Base-by-base conservation (phyloP, 768 basidiomycete species). In the Dioszegia hungarica region DNA sequence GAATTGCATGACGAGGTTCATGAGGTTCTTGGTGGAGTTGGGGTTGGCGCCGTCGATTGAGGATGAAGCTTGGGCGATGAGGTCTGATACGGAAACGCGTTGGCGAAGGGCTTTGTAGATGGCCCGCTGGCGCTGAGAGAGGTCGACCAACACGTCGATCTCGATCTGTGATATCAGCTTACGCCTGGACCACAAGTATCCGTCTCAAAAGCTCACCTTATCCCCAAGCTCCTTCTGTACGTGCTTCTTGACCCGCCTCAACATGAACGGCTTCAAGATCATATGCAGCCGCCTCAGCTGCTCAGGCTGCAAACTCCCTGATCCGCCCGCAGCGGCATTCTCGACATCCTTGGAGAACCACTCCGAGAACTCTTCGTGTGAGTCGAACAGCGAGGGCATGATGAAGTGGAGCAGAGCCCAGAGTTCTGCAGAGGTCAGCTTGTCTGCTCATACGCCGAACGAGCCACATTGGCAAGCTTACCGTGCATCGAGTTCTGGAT, bases 1-100 rank as follows among this genome's bases (percentile, higher is more conserved):
- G 81, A 98, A 98, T 75, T 99, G 95, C 95, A 99, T 99, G 60
- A 99, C 95, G 59, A 99, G 82, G 77, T 98, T 99, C 94, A 98
- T 98, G 59, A 99, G 79, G 6, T 91, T 90, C 51, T 90, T 86
- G 63, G 92, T 89, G 5, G 85, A 88, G 19, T 50, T 50, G 6
- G 33, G 28, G 27, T 48, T 48, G 31, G 15, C 25, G 66, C 25
- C 31, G 67, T 90, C 88, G 34, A 63, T 63, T 58, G 90, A 84
- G 63, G 89, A 89, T 3, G 89, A 86, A 10, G 95, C 93, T 75
- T 95, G 93, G 66, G 88, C 88, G 46, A 99, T 80, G 33, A 99
- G 83, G 72, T 98, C 95, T 15, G 90, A 84, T 50, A 99, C 86
- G 44, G 94, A 97, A 36, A 97, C 90, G 69, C 94, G 93, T 41